Evolutionary conservation across 345 rosid species (phyloP).

Genomic region (Camelina hispida): DNA sequence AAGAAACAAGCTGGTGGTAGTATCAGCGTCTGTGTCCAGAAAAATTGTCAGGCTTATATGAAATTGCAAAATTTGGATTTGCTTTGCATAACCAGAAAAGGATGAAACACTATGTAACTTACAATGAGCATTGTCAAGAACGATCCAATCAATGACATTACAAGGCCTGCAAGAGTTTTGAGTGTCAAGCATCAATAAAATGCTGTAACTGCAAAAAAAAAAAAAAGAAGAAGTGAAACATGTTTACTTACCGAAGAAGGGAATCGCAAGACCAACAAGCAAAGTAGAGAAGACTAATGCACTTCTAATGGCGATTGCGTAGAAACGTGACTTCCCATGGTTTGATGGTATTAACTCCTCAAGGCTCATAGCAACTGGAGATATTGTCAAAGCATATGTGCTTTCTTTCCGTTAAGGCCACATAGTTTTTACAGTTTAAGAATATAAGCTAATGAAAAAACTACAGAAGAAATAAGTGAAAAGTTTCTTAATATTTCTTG

Average conservation of each 20-base stretch:
- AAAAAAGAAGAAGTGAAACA: background rate
- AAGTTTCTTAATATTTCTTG: background rate
- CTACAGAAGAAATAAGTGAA: slow-evolving; percentile 2
- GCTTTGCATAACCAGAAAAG: slow-evolving; percentile 1
- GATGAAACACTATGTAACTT: slow-evolving; percentile 45
- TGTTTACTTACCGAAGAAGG: slow-evolving; percentile 73
- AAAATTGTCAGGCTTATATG: background rate
- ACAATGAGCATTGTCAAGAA: slow-evolving; percentile 93
- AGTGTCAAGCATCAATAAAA: too few relatives aligned
- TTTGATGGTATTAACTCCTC: slow-evolving; percentile 85
- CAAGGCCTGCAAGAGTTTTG: slow-evolving; percentile 58
- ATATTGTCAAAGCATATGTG: slow-evolving; percentile 87
- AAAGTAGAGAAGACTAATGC: slow-evolving; percentile 76
- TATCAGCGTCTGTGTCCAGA: slow-evolving; percentile 72
- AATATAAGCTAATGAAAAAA: background rate
- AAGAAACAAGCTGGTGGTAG: slow-evolving; percentile 91
- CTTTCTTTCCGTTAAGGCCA: slow-evolving; percentile 46
- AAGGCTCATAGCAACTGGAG: slow-evolving; percentile 94
- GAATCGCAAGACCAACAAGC: slow-evolving; percentile 77
- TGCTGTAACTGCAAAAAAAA: too few relatives aligned
- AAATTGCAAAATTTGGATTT: slow-evolving; percentile 8
- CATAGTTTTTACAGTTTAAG: background rate
- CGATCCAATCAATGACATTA: slow-evolving; percentile 90
- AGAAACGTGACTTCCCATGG: slow-evolving; percentile 60
- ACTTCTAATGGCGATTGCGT: slow-evolving; percentile 72